Percentiles rank a stretch among this genome's conserved stretches.
Conservation (phyloP, 805 yeast genomes). For the Cyberlindnera mrakii region DNA sequence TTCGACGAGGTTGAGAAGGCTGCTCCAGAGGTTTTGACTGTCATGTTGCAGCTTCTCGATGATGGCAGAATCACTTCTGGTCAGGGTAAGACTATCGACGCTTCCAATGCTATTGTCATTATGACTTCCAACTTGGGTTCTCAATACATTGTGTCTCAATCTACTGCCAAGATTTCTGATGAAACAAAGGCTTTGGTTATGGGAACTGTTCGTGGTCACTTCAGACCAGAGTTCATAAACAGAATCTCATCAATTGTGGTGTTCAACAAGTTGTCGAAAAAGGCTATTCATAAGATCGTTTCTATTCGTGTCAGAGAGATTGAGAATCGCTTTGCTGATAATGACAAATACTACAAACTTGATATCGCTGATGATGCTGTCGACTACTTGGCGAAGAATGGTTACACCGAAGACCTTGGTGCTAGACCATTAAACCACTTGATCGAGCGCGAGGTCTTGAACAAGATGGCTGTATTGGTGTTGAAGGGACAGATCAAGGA, state of each 20-base stretch:
- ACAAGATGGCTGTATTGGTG: slow-evolving; percentile 82
- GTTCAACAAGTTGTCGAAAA: slow-evolving; percentile 86
- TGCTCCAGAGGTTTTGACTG: slow-evolving; percentile 94
- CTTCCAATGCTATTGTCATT: slow-evolving; percentile 85
- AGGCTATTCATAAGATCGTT: slow-evolving; percentile 89
- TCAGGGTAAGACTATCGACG: slow-evolving; percentile 88
- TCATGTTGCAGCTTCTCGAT: slow-evolving; percentile 85
- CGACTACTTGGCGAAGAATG: slow-evolving; percentile 76
- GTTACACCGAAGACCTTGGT: slow-evolving; percentile 91
- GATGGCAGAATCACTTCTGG: slow-evolving; percentile 96
- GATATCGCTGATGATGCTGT: slow-evolving; percentile 71
- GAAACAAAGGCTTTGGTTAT: slow-evolving; percentile 73
- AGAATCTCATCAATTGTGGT: slow-evolving; percentile 91
- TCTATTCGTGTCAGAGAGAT: slow-evolving; percentile 79
- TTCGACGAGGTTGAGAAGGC: slow-evolving; percentile 99
- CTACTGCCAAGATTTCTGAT: slow-evolving; percentile 56
- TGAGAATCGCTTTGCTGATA: slow-evolving; percentile 75
- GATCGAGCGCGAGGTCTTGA: slow-evolving; percentile 83
- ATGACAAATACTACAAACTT: slow-evolving; percentile 72
- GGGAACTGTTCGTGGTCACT: slow-evolving; percentile 78
- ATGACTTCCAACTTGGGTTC: slow-evolving; percentile 99
- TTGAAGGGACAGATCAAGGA: slow-evolving; percentile 83
- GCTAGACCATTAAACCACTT: slow-evolving; percentile 94
- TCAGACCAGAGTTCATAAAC: slow-evolving; percentile 96
- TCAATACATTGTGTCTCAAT: slow-evolving; percentile 68